These are phyloP conservation scores for Vinca minor DNA, from an alignment of 257 asterid species.

Conservation along the genomic window DNA sequence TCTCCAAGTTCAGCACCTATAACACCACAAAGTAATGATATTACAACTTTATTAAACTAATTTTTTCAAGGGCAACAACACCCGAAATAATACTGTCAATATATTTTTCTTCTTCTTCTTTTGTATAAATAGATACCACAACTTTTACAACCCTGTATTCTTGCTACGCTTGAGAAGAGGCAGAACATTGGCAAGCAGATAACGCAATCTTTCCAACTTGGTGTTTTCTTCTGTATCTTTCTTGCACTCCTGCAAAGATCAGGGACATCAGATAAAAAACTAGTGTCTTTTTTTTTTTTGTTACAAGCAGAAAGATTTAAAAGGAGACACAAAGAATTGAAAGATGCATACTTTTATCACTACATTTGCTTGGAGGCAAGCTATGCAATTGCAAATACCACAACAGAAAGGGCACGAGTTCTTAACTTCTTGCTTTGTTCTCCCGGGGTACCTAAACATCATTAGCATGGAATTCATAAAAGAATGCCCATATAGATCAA, in stretches of 20 bases:
- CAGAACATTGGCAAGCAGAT: conserved; percentile 48
- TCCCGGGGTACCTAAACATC: conserved; percentile 57
- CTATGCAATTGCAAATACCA: conserved; percentile 67
- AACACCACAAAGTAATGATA: conserved; percentile 14
- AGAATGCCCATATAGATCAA: neutral
- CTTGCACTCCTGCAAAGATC: conserved; percentile 25
- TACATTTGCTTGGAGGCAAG: conserved; percentile 53
- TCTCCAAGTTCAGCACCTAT: conserved; percentile 50
- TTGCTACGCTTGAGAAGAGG: conserved; percentile 54
- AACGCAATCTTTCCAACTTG: conserved; percentile 41
- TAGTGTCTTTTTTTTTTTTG: neutral
- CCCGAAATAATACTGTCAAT: conserved; percentile 1
- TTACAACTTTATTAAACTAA: conserved; percentile 13
- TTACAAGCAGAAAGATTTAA: conserved; percentile 1
- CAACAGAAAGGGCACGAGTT: conserved; percentile 58
- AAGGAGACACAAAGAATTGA: conserved; percentile 6
- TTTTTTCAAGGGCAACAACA: conserved; percentile 9
- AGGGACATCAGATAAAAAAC: conserved; percentile 1
- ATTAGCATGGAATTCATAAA: neutral
- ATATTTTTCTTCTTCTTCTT: too few species aligned
- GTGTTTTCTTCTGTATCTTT: conserved; percentile 33
- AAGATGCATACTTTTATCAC: conserved; percentile 31
- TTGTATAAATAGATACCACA: too few species aligned
- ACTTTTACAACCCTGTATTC: conserved; percentile 38
- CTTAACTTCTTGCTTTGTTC: conserved; percentile 43